These are phyloP conservation scores for Celoporthe dispersa DNA, from an alignment of 2,329 filamentous ascomycete genomes.

Conservation along the genomic window DNA sequence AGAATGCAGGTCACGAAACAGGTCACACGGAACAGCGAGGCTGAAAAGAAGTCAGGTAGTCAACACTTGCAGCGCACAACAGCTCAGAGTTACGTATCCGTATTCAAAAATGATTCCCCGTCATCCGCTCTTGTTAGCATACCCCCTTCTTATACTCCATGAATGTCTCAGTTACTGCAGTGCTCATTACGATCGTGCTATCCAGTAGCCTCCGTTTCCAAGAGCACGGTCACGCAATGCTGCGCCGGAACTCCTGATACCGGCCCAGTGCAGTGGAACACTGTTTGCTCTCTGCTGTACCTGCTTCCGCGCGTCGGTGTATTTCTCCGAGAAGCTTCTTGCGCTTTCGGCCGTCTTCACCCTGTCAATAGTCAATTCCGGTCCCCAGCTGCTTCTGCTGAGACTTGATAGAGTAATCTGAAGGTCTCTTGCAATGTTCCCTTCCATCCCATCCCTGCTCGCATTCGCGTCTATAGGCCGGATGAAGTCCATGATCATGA, in stretches of 20 bases:
- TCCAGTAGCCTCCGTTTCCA: constrained; percentile 56
- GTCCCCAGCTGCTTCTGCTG: constrained; percentile 50
- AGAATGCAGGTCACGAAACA: no score
- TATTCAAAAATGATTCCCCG: no score
- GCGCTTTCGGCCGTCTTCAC: constrained; percentile 46
- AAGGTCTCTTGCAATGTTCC: constrained; percentile 35
- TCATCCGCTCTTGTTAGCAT: no score
- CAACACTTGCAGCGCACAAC: no score
- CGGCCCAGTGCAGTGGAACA: constrained; percentile 62
- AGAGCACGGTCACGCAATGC: constrained; percentile 53
- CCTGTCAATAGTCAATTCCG: constrained; percentile 43
- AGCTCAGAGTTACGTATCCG: no score
- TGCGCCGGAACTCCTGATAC: constrained; percentile 57
- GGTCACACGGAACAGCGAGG: no score
- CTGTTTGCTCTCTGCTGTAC: constrained; percentile 61
- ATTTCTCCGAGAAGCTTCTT: constrained; percentile 49
- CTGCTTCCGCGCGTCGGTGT: constrained; percentile 52
- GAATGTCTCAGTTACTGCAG: no score
- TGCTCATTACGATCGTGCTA: no score
- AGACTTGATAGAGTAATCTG: constrained; percentile 49
- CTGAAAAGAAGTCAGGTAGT: no score
- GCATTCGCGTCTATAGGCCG: constrained; percentile 43
- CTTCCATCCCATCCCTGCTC: constrained; percentile 44
- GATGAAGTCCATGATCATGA: constrained; percentile 66
- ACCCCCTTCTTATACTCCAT: no score